Conservation (phyloP, 1,284 basidiomycete genomes). For the Ganoderma multipileum region DNA sequence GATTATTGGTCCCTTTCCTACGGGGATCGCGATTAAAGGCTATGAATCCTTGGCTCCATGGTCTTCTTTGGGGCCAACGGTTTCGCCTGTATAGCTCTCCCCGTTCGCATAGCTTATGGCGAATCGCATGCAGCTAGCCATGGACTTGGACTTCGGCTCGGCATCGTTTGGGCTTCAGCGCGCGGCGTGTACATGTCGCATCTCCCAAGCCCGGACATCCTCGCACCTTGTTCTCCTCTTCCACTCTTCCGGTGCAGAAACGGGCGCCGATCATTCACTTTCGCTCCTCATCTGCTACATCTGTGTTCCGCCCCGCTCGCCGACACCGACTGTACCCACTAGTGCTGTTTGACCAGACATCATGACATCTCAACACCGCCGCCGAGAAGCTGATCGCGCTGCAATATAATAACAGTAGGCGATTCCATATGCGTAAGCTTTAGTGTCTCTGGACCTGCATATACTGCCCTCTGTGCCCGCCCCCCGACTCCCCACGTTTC, state of each 20-base stretch:
- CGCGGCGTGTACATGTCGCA: background rate
- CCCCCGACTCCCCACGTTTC: conserved; percentile 11
- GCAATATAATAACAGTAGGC: conserved; percentile 10
- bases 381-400: conserved; percentile 11
- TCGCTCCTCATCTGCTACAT: conserved; percentile 6
- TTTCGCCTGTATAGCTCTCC: background rate
- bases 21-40: background rate
- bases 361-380: conserved; percentile 17
- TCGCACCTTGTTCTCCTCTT: background rate
- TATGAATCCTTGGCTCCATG: background rate
- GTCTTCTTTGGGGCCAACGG: background rate
- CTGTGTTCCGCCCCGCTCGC: conserved; percentile 8
- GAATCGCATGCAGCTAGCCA: background rate
- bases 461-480: conserved; percentile 6
- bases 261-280: conserved; percentile 19
- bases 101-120: background rate
- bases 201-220: background rate
- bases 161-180: background rate
- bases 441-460: conserved; percentile 16
- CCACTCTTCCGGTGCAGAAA: background rate
- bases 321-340: conserved; percentile 11
- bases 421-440: conserved; percentile 14
- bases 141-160: background rate
- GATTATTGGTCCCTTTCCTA: background rate
- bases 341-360: conserved; percentile 5